Percentiles rank a stretch among this genome's conserved stretches.
Evolutionary conservation across 2,329 filamentous ascomycete species (phyloP).

Genomic region (Colletotrichum sp.): DNA sequence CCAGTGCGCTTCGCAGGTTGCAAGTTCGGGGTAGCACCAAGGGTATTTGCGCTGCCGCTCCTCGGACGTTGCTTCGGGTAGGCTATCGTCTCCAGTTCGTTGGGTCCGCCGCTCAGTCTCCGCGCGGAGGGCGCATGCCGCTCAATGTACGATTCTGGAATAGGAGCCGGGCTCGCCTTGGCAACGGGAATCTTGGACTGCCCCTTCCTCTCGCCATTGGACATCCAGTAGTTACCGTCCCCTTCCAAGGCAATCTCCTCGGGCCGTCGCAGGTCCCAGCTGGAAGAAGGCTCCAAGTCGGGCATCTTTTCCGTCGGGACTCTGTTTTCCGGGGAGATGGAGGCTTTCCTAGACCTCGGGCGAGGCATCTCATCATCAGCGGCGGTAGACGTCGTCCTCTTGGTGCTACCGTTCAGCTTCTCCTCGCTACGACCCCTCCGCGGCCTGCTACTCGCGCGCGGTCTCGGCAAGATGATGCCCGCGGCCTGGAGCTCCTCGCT

Average conservation of each 20-base stretch:
- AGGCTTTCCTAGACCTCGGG: constrained; percentile 48
- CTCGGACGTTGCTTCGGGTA: constrained; percentile 70
- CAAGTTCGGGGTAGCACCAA: constrained; percentile 38
- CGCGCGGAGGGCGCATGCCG: constrained; percentile 73
- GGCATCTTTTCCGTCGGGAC: constrained; percentile 40
- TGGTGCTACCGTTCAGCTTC: constrained; percentile 29
- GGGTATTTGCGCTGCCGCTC: constrained; percentile 69
- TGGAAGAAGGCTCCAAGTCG: constrained; percentile 48
- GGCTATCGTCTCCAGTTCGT: constrained; percentile 61
- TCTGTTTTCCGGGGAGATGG: constrained; percentile 38
- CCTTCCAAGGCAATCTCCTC: constrained; percentile 76
- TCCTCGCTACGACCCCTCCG: constrained; percentile 48
- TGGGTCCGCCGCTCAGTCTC: constrained; percentile 58
- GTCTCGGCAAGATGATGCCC: constrained; percentile 67
- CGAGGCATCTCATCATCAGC: constrained; percentile 6
- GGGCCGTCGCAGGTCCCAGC: constrained; percentile 77
- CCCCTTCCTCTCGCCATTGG: constrained; percentile 60
- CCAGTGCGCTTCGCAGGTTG: constrained; percentile 43
- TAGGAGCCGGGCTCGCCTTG: constrained; percentile 78
- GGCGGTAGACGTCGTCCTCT: constrained; percentile 30
- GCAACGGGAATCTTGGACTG: constrained; percentile 80
- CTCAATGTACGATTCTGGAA: constrained; percentile 74
- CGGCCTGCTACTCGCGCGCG: constrained; percentile 57
- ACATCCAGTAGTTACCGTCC: constrained; percentile 55
- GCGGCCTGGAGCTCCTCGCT: constrained; percentile 81